Evolutionary conservation across 1,139 yeast genomes (phyloP).

Genomic region (Protomyces macrosporus): DNA sequence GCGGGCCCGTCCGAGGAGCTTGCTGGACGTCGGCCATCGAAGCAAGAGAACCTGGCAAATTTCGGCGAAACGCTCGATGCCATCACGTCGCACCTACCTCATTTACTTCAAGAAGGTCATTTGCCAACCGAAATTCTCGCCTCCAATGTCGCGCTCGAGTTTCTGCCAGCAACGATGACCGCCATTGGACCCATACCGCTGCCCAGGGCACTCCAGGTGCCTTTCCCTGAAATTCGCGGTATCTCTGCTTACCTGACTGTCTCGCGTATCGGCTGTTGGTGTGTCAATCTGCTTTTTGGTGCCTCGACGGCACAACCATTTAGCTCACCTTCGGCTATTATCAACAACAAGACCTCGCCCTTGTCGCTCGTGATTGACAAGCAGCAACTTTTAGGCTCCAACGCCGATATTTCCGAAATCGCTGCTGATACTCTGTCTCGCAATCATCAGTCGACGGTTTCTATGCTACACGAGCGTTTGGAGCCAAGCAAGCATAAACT

Average conservation of each 20-base stretch:
- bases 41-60: background rate
- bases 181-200: background rate
- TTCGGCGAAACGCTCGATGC: constrained; percentile 16
- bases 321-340: background rate
- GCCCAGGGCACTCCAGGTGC: background rate
- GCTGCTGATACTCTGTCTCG: no score
- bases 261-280: constrained; percentile 15
- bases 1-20: background rate
- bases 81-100: constrained; percentile 13
- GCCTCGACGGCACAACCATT: background rate
- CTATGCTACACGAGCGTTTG: background rate
- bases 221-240: constrained; percentile 19
- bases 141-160: constrained; percentile 5
- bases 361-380: constrained; percentile 1
- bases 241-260: constrained; percentile 11
- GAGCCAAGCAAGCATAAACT: background rate
- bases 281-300: constrained; percentile 7
- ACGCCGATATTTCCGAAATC: background rate
- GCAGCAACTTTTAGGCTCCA: constrained; percentile 2
- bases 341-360: background rate
- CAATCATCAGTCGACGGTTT: background rate
- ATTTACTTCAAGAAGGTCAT: constrained; percentile 5
- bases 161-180: constrained; percentile 11
- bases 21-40: background rate
- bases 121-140: constrained; percentile 14